A percentile compares a stretch with the other conserved stretches of the same genome.
These are phyloP conservation scores for Dichotomocladium elegans DNA, from an alignment of 371 early-diverging fungal species.

Conservation along the genomic window DNA sequence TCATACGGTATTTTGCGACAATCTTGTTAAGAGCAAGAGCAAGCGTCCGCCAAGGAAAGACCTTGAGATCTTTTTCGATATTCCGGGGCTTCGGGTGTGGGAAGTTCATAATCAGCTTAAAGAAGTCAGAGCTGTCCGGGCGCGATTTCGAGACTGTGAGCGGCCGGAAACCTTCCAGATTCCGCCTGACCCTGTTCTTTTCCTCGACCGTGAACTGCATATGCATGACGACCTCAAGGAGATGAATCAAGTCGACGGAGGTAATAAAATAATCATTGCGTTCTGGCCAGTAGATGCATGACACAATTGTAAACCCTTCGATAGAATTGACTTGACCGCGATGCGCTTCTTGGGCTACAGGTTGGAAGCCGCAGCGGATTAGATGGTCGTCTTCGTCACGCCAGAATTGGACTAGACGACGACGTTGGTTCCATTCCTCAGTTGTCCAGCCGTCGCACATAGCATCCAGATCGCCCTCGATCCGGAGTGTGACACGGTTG, in stretches of 20 bases:
- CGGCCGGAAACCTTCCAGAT: constrained; percentile 78
- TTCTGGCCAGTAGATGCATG: constrained; percentile 81
- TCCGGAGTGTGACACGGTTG: constrained; percentile 61
- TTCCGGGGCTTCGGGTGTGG: constrained; percentile 81
- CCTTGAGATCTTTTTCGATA: constrained; percentile 83
- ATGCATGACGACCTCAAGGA: constrained; percentile 73
- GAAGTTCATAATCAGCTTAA: constrained; percentile 77
- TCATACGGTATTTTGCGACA: constrained; percentile 54
- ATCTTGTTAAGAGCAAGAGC: constrained; percentile 70
- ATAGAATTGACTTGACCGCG: constrained; percentile 21
- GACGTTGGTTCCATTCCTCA: constrained; percentile 56
- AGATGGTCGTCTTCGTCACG: constrained; percentile 55
- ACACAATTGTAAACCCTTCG: constrained; percentile 52
- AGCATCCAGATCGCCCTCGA: constrained; percentile 55
- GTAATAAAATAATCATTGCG: constrained; percentile 72
- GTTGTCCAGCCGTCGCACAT: constrained; percentile 51
- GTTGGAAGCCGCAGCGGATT: constrained; percentile 62
- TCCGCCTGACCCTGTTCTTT: constrained; percentile 81
- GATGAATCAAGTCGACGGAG: constrained; percentile 72
- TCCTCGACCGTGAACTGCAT: constrained; percentile 78
- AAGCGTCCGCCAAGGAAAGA: constrained; percentile 71
- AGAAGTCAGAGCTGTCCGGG: constrained; percentile 70
- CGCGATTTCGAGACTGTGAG: constrained; percentile 75
- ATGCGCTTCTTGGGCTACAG: constrained; percentile 50
- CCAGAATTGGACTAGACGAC: constrained; percentile 74